These are phyloP conservation scores for Lentinus tigrinus DNA, from an alignment of 768 basidiomycete genomes.

Conservation along the genomic window DNA sequence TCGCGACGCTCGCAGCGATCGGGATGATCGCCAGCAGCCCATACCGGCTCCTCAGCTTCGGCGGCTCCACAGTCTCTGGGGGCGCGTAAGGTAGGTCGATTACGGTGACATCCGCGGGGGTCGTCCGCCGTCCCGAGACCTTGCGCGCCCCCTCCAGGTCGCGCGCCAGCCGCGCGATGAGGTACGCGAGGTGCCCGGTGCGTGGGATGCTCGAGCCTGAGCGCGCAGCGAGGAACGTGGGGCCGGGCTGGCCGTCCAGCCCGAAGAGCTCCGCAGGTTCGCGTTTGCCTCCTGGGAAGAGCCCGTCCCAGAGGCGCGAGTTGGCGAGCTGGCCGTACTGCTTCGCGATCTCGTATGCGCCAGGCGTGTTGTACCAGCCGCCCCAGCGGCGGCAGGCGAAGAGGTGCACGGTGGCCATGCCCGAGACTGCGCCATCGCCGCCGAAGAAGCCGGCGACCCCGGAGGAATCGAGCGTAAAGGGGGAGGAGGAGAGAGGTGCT, in stretches of 20 bases:
- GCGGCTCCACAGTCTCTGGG: neutral
- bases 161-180: constrained; percentile 7
- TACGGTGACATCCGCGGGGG: constrained; percentile 1
- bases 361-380: constrained; percentile 18
- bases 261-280: constrained; percentile 15
- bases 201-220: constrained; percentile 1
- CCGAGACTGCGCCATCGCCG: constrained; percentile 11
- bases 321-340: constrained; percentile 16
- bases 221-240: constrained; percentile 12
- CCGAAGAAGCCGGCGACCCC: constrained; percentile 18
- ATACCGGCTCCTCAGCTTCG: neutral
- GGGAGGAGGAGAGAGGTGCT: neutral
- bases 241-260: constrained; percentile 9
- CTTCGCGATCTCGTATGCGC: constrained; percentile 17
- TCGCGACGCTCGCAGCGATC: constrained; percentile 3
- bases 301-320: constrained; percentile 13
- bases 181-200: constrained; percentile 12
- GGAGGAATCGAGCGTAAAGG: constrained; percentile 11
- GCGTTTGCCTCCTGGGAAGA: constrained; percentile 12
- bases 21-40: constrained; percentile 2
- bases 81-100: constrained; percentile 3
- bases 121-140: neutral
- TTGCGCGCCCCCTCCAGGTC: neutral
- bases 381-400: constrained; percentile 9
- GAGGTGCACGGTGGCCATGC: constrained; percentile 17